Percentiles rank a stretch among this genome's conserved stretches.
phyloP scores from a whole-genome alignment of 1,284 basidiomycete species.

The Irpex sp. region DNA sequence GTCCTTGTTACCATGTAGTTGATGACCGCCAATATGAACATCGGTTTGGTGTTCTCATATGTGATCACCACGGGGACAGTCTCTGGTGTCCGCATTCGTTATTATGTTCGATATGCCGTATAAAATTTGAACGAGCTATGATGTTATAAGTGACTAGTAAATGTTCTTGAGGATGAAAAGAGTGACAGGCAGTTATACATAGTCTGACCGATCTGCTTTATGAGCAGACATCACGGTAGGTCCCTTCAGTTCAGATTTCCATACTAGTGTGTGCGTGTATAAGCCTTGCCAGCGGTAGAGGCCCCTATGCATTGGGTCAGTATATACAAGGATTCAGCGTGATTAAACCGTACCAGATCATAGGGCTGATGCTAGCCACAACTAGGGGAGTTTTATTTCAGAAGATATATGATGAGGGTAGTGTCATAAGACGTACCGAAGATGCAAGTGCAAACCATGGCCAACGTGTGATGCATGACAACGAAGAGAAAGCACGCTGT shows the following conservation, averaged over 20 bases:
- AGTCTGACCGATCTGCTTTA: background rate
- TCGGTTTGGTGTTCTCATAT: too few relatives aligned
- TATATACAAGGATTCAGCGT: background rate
- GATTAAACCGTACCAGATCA: constrained; percentile 1
- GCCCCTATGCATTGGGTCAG: background rate
- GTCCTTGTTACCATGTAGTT: too few relatives aligned
- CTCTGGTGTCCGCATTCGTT: too few relatives aligned
- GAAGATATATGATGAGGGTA: background rate
- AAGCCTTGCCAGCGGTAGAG: constrained; percentile 5
- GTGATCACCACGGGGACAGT: too few relatives aligned
- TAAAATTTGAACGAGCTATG: too few relatives aligned
- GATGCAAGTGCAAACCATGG: background rate
- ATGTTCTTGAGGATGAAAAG: too few relatives aligned
- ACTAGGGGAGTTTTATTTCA: background rate
- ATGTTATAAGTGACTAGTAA: too few relatives aligned
- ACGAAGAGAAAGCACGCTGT: constrained; percentile 1
- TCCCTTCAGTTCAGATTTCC: background rate
- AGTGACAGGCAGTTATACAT: background rate
- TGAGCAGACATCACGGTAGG: background rate
- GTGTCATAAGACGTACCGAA: background rate
- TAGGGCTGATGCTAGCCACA: background rate
- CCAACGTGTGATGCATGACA: background rate
- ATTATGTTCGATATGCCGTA: too few relatives aligned
- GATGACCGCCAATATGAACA: too few relatives aligned
- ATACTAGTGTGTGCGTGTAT: background rate